Conservation (phyloP, 441 rosid species). For the Macaranga tanarius region DNA sequence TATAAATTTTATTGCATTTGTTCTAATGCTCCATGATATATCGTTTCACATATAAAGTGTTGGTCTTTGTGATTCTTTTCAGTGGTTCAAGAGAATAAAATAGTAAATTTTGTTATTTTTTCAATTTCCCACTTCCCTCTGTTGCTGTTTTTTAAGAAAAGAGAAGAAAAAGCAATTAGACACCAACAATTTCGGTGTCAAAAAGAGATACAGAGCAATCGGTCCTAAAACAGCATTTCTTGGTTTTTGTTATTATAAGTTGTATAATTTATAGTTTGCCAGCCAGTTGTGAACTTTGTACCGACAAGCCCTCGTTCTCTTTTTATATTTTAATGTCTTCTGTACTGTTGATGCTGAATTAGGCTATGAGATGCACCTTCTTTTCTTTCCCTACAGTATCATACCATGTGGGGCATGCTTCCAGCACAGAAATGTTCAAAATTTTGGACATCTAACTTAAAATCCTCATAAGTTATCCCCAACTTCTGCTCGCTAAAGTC, state of each 20-base stretch:
- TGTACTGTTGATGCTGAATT: neutral
- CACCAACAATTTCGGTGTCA: neutral
- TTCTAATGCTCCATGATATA: neutral
- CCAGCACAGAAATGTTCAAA: no score
- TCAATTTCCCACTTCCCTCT: neutral
- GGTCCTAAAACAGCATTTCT: neutral
- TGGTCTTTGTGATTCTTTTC: slow-evolving; percentile 17
- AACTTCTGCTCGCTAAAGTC: no score
- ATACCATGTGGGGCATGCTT: no score
- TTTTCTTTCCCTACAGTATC: no score
- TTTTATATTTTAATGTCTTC: neutral
- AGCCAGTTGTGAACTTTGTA: slow-evolving; percentile 17
- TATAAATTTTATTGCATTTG: neutral
- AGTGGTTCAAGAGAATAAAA: slow-evolving; percentile 5
- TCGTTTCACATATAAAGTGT: slow-evolving; percentile 2
- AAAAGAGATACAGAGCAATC: neutral
- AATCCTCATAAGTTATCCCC: no score
- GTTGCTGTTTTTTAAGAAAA: neutral
- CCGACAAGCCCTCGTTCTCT: slow-evolving; percentile 13
- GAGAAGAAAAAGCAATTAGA: no score
- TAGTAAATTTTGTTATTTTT: neutral
- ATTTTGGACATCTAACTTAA: no score
- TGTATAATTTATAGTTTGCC: slow-evolving; percentile 18
- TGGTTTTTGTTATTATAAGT: neutral
- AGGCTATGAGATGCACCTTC: neutral